Conservation (phyloP, 176 grass and related monocot species). For the Stipa capillata region DNA sequence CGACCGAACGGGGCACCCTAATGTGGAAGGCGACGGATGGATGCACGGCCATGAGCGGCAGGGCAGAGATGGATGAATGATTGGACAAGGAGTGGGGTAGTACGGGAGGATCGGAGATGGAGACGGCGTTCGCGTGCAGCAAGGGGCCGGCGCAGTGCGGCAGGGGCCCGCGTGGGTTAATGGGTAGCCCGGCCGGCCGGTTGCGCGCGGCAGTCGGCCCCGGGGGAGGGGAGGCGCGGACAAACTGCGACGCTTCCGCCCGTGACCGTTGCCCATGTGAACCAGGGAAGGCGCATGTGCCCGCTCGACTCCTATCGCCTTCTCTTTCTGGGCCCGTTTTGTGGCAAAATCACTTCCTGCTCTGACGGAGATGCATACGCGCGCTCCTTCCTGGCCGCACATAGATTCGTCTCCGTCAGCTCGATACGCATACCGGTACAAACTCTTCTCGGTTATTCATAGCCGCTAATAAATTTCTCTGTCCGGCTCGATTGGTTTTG, state of each 20-base stretch:
- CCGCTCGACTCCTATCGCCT: background rate
- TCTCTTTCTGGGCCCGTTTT: background rate
- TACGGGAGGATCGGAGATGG: background rate
- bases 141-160: background rate
- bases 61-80: background rate
- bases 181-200: background rate
- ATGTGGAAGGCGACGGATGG: too few relatives aligned
- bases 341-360: background rate
- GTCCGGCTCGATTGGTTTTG: background rate
- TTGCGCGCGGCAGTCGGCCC: constrained; percentile 9
- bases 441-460: background rate
- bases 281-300: background rate
- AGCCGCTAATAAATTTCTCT: background rate
- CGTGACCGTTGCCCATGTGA: constrained; percentile 37
- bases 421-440: background rate
- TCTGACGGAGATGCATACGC: background rate
- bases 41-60: too few relatives aligned
- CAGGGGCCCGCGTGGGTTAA: background rate
- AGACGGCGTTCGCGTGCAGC: too few relatives aligned
- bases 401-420: background rate
- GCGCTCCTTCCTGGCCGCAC: constrained; percentile 8
- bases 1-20: background rate
- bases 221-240: constrained; percentile 2
- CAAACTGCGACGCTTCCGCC: constrained; percentile 8
- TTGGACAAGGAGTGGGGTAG: background rate